Base-by-base conservation (phyloP, 179 eudicot species). In the Heliamphora ciliata region DNA sequence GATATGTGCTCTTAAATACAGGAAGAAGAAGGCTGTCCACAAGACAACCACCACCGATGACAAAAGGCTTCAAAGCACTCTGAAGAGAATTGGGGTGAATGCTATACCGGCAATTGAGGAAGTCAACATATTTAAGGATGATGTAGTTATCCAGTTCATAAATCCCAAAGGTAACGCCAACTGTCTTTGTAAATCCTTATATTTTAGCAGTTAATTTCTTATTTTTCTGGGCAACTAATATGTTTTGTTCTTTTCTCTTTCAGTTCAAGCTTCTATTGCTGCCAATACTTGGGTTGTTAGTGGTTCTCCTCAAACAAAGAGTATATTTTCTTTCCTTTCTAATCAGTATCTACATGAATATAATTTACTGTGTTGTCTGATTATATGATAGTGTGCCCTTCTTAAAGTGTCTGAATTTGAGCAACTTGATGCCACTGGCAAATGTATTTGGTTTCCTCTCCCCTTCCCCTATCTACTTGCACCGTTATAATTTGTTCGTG, bases 1-100 rank as follows among this genome's bases (percentile, higher is more conserved):
- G 54, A 24, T 31, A 40, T 40, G 4, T 65, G 24, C 24, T 48
- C 47, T 77, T 44, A 67, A 74, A 76, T 78, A 69, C 89, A 94
- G 95, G 89, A 95, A 94, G 95, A 95, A 94, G 97, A 94, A 94
- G 94, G 98, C 98, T 4, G 93, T 95, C 55, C 98, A 95, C 89
- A 94, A 95, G 85, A 92, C 98, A 74, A 95, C 97, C 54, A 92
- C 98, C 52, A 94, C 98, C 50, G 98, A 94, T 78, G 97, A 94
- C 88, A 94, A 93, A 87, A 92, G 97, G 86, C 90, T 93, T 56
- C 98, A 93, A 80, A 92, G 98, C 76, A 95, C 98, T 68, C 80
- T 95, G 85, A 95, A 93, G 83, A 94, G 96, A 89, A 91, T 94
- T 77, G 96, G 98, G 47, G 97, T 94, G 74, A 94, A 93, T 84